These are phyloP conservation scores for Zanthoxylum bungeanum DNA, from an alignment of 345 rosid genomes.

Conservation along the genomic window DNA sequence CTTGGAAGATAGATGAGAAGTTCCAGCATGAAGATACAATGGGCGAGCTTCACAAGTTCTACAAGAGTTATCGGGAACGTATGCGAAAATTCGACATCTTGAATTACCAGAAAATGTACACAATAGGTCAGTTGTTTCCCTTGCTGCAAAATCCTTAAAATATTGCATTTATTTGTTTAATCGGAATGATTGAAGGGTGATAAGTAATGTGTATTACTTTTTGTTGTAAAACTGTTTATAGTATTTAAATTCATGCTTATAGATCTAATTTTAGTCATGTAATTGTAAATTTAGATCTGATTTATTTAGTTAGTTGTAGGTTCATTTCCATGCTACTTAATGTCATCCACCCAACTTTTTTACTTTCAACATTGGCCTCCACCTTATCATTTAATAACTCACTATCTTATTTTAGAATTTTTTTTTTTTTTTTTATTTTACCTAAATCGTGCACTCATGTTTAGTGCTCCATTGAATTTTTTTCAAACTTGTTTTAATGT, in stretches of 20 bases:
- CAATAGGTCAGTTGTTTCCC: constrained; percentile 59
- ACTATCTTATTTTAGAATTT: constrained; percentile 26
- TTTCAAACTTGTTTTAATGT: neutral
- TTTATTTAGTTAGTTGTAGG: neutral
- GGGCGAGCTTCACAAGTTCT: constrained; percentile 83
- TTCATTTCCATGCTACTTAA: constrained; percentile 3
- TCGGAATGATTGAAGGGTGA: constrained; percentile 7
- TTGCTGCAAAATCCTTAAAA: neutral
- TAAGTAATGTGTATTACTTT: constrained; percentile 8
- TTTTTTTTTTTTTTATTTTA: too few species aligned
- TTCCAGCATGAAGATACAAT: constrained; percentile 56
- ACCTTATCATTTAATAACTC: constrained; percentile 25
- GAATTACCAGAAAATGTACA: constrained; percentile 91
- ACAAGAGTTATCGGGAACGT: constrained; percentile 77
- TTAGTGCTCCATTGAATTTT: neutral
- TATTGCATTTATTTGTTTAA: neutral
- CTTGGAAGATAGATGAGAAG: constrained; percentile 86
- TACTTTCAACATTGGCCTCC: constrained; percentile 26
- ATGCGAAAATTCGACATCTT: constrained; percentile 90
- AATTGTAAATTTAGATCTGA: too few species aligned
- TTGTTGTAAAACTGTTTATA: neutral
- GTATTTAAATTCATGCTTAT: neutral
- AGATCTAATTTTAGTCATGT: too few species aligned
- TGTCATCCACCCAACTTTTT: constrained; percentile 19
- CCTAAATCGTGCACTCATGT: constrained; percentile 25